phyloP scores from a whole-genome alignment of 352 stramenopile species.

The Phytophthora tubulina region DNA sequence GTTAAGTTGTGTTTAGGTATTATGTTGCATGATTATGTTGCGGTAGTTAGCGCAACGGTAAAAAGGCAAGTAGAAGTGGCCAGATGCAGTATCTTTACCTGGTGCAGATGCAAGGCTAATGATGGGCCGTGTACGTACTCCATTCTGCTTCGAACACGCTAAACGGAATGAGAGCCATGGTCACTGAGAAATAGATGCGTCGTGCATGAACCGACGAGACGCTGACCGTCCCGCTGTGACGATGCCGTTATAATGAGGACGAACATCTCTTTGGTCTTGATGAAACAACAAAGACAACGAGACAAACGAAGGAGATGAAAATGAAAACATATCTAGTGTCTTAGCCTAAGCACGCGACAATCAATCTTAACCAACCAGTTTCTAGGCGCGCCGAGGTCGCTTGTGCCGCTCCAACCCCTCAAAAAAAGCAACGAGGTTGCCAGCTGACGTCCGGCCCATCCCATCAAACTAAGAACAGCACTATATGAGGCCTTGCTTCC shows the following conservation, averaged over 20 bases:
- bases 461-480: slow-evolving; percentile 34
- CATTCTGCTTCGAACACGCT: no score
- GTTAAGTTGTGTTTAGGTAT: slow-evolving; percentile 1
- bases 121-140: no score
- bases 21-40: slow-evolving; percentile 10
- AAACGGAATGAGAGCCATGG: no score
- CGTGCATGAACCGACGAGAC: no score
- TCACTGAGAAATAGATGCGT: no score
- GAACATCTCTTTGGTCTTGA: no score
- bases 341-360: slow-evolving; percentile 43
- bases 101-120: background rate
- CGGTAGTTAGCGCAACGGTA: slow-evolving; percentile 5
- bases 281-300: no score
- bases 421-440: slow-evolving; percentile 25
- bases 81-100: background rate
- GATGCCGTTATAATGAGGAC: no score
- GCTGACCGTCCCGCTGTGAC: no score
- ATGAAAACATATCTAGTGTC: slow-evolving; percentile 54
- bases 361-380: slow-evolving; percentile 39
- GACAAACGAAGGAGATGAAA: slow-evolving; percentile 12
- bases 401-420: slow-evolving; percentile 15
- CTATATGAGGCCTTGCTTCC: slow-evolving; percentile 25
- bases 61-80: slow-evolving; percentile 27
- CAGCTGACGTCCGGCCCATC: slow-evolving; percentile 24
- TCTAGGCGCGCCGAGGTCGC: slow-evolving; percentile 30